Evolutionary conservation across 2,329 filamentous ascomycete species (phyloP), one percentile per base, ranked within the genome.

Genomic region (Lasiodiplodia gonubiensis): DNA sequence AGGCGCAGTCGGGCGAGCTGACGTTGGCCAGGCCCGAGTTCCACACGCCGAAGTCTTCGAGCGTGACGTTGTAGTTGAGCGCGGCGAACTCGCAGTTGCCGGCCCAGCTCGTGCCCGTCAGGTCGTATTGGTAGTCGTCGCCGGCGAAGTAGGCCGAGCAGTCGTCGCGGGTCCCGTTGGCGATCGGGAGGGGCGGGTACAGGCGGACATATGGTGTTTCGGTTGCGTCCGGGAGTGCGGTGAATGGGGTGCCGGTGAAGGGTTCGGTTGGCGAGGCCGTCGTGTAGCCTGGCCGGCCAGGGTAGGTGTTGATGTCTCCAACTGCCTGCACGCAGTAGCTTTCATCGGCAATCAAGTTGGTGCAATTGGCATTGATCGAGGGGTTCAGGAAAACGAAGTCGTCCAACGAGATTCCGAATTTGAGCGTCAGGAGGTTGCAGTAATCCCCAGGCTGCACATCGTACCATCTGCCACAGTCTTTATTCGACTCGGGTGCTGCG

Each of bases 351-450:
- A 65, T 75, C 12, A 80, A 70, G 59, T 80, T 80, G 12, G 76
- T 78, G 69, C 76, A 80, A 61, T 78, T 74, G 1, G 51, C 23
- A 57, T 78, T 74, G 37, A 80, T 67, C 2, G 48, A 70, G 0
- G 76, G 69, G 69, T 80, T 80, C 4, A 80, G 70, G 66, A 78
- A 75, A 2, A 70, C 30, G 61, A 80, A 80, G 69, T 80, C 76
- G 16, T 59, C 48, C 0, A 79, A 69, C 1, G 74, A 71, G 42
- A 80, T 76, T 18, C 69, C 68, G 33, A 73, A 77, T 53, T 72
- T 72, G 21, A 79, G 55, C 3, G 70, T 67, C 2, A 80, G 64
- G 33, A 74, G 59, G 66, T 77, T 75, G 65, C 78, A 80, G 67
- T 77, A 78, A 64, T 81, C 79, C 12, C 75, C 78, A 1, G 67